Evolutionary conservation across 495 filamentous ascomycete species (phyloP).

Genomic region (Clohesyomyces aquaticus): DNA sequence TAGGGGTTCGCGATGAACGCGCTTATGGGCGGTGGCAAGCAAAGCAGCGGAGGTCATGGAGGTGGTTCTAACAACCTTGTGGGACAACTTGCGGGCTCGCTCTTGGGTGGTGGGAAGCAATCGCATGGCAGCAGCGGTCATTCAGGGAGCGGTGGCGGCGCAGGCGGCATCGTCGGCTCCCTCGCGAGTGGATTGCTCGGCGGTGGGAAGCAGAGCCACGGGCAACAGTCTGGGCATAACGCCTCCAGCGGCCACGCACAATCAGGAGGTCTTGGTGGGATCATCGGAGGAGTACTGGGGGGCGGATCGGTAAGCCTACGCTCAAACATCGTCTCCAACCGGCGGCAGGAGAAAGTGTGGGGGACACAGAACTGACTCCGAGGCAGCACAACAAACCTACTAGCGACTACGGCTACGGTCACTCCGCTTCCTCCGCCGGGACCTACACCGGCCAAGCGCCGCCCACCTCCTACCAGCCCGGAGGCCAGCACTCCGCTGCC

Average conservation of each 20-base stretch:
- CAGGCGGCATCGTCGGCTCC: constrained; percentile 23
- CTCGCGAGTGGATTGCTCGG: constrained; percentile 44
- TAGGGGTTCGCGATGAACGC: constrained; percentile 50
- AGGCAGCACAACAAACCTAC: constrained; percentile 26
- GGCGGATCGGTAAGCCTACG: constrained; percentile 41
- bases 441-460: constrained; percentile 50
- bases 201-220: constrained; percentile 47
- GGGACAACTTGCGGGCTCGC: constrained; percentile 45
- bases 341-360: not conserved
- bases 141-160: constrained; percentile 27
- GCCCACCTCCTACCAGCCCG: constrained; percentile 47
- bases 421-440: constrained; percentile 41
- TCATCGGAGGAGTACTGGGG: constrained; percentile 38
- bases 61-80: constrained; percentile 30
- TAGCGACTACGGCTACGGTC: constrained; percentile 43
- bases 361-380: constrained; percentile 6
- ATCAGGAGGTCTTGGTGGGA: constrained; percentile 35
- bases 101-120: constrained; percentile 49
- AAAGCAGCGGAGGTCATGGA: constrained; percentile 26
- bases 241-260: constrained; percentile 31
- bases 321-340: not conserved
- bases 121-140: constrained; percentile 24
- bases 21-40: constrained; percentile 46
- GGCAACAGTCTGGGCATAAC: constrained; percentile 35
- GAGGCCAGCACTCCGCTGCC: constrained; percentile 29